Base-by-base conservation (phyloP, 441 rosid species). In the Arabidopsis lyrata region DNA sequence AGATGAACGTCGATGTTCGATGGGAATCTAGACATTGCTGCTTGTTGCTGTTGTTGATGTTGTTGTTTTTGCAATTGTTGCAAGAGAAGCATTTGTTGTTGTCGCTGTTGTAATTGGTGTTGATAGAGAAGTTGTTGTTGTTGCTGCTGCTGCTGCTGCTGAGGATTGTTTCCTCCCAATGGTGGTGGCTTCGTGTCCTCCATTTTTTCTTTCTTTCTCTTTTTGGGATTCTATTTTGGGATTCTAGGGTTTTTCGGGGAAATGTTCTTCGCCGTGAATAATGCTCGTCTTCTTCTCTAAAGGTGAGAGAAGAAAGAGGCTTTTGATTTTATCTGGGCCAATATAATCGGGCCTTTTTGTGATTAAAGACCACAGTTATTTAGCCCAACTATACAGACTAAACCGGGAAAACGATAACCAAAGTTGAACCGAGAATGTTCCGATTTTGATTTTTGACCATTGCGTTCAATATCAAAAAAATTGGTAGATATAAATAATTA, bases 1-100 rank as follows among this genome's bases (percentile, higher is more conserved):
- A 95, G 84, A 74, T 93, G 98, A 1, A 90, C 99, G 57, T 95
- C 98, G 72, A 93, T 91, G 81, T 93, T 95, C 8, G 99, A 93
- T 0, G 98, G 98, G 70, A 95, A 95, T 14, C 98, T 86, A 24
- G 99, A 80, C 76, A 95, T 93, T 1, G 97, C 95, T 1, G 97
- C 87, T 12, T 90, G 90, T 32, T 88, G 92, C 56, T 85, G 91
- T 24, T 84, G 90, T 42, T 68, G 74, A 22, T 75, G 79, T 8
- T 77, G 80, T 36, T 77, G 80, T 66, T 72, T 65, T 54, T 77
- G 80, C 12, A 77, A 58, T 18, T 76, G 80, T 11, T 77, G 80
- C 62, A 77, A 42, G 1, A 77, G 68, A 50, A 77, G 76, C 76
- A 90, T 87, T 36, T 89, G 92, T 5, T 88, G 92, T 4, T 82